phyloP scores from a whole-genome alignment of 1,284 basidiomycete genomes.

The Apiotrichum gamsii region DNA sequence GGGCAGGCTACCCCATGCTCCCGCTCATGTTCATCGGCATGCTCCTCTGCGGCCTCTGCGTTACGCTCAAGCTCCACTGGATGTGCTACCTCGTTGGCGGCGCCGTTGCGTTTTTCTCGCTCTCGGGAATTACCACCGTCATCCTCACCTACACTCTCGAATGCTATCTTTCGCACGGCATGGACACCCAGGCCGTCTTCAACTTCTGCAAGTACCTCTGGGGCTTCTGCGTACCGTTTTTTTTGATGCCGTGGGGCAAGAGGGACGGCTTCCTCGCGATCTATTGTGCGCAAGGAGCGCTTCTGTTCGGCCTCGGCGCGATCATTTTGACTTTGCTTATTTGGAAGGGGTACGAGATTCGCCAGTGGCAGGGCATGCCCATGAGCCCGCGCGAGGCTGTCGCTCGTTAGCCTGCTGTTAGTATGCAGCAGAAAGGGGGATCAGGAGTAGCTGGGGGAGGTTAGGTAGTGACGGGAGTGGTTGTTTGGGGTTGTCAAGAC shows the following conservation, averaged over 20 bases:
- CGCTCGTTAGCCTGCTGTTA: no score
- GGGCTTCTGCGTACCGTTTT: constrained; percentile 43
- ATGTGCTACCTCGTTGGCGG: constrained; percentile 41
- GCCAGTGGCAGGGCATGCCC: constrained; percentile 30
- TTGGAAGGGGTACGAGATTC: constrained; percentile 24
- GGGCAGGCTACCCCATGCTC: constrained; percentile 24
- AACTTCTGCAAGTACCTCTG: constrained; percentile 46
- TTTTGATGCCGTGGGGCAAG: constrained; percentile 36
- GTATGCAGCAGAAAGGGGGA: no score
- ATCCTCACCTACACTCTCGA: constrained; percentile 41
- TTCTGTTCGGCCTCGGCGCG: constrained; percentile 22
- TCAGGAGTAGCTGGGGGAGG: no score
- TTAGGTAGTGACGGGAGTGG: no score
- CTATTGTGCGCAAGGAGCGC: constrained; percentile 34
- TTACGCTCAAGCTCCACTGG: constrained; percentile 36
- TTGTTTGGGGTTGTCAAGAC: no score
- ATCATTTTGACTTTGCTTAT: constrained; percentile 24
- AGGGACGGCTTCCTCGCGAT: constrained; percentile 23
- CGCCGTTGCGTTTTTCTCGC: constrained; percentile 36
- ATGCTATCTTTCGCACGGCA: constrained; percentile 30
- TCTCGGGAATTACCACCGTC: constrained; percentile 22
- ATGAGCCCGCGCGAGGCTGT: constrained; percentile 17
- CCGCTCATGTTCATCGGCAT: constrained; percentile 34
- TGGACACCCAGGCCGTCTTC: constrained; percentile 44
- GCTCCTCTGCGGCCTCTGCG: constrained; percentile 37